Evolutionary conservation across 1,284 basidiomycete genomes (phyloP), one percentile per base, ranked within the genome.

Genomic region (Cryptococcus floricola): DNA sequence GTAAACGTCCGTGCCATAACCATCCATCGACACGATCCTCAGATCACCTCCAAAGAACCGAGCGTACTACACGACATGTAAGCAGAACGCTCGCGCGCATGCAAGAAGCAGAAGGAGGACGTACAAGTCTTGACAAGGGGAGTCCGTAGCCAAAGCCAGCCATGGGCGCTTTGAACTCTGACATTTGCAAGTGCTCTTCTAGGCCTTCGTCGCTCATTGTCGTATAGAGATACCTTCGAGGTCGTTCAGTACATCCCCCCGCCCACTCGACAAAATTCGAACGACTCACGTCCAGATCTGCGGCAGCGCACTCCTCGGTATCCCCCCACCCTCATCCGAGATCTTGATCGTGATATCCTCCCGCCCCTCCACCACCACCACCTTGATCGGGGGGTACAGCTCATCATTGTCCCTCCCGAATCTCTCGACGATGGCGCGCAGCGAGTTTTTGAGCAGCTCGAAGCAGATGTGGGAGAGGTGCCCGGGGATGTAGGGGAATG

Each of bases 271-370:
- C 19, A 43, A 41, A 16, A 16, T 5, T 0, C 8, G 10, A 46
- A 47, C 61, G 74, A 81, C 95, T 77, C 95, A 98, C 57, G 94
- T 98, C 95, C 95, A 98, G 52, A 98, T 96, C 52, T 96, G 82
- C 5, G 92, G 91, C 37, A 98, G 88, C 1, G 93, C 95, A 66
- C 89, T 91, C 48, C 95, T 80, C 18, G 93, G 86, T 58, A 99
- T 98, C 1, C 96, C 96, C 5, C 95, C 96, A 10, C 95, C 95
- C 73, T 98, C 95, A 74, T 92, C 90, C 23, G 83, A 85, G 65
- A 98, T 98, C 83, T 98, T 98, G 83, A 98, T 93, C 8, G 95
- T 99, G 67, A 98, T 98, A 74, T 99, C 95, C 74, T 84, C 82
- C 54, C 85, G 88, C 13, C 92, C 92, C 73, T 98, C 93, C 2